phyloP scores from a whole-genome alignment of 495 filamentous ascomycete genomes.

The Halenospora varia region DNA sequence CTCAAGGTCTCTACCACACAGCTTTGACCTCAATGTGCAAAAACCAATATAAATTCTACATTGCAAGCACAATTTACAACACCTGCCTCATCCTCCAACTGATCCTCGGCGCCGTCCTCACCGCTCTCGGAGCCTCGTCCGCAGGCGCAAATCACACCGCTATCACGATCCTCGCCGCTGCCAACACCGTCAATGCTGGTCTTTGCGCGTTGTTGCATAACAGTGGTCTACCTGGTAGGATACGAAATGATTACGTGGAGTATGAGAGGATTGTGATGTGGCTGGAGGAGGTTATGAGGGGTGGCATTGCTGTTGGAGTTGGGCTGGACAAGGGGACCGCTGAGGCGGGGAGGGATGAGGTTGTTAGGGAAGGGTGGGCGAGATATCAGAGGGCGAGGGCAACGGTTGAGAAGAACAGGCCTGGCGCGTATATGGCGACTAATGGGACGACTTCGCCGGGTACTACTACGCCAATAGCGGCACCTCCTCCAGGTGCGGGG shows the following conservation, averaged over 20 bases:
- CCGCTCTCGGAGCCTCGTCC: not conserved
- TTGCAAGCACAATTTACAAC: not conserved
- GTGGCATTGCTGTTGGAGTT: not conserved
- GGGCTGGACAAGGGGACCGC: not conserved
- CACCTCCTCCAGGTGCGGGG: no score
- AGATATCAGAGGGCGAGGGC: not conserved
- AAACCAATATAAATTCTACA: not conserved
- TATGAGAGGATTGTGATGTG: not conserved
- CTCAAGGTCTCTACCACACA: not conserved
- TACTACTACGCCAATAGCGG: no score
- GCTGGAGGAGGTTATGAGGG: not conserved
- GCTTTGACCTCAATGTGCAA: not conserved
- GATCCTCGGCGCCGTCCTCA: not conserved
- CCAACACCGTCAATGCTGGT: constrained; percentile 1
- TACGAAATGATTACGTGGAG: not conserved
- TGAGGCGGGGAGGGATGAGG: not conserved
- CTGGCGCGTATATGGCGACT: no score
- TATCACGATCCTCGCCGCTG: constrained; percentile 3
- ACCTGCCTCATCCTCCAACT: constrained; percentile 1
- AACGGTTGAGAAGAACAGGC: not conserved
- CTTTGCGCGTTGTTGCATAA: not conserved
- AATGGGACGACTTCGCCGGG: no score
- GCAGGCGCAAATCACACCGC: not conserved
- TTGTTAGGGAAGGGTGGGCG: not conserved
- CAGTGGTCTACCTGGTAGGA: not conserved